Conservation (phyloP, 257 asterid species). For the Ajuga chamaepitys region DNA sequence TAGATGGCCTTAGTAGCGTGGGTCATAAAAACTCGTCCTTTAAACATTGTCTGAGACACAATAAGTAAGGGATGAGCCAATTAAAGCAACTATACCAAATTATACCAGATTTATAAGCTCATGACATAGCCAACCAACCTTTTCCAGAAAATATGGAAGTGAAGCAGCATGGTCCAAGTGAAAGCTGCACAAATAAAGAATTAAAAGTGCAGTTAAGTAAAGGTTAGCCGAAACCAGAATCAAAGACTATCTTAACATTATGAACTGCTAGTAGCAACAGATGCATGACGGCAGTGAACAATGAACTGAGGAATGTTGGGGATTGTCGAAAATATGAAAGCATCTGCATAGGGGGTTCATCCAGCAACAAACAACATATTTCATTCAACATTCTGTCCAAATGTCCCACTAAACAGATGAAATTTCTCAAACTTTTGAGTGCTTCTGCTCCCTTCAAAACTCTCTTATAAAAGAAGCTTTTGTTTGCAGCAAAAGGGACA, state of each 20-base stretch:
- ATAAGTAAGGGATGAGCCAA: constrained; percentile 15
- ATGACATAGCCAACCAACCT: constrained; percentile 40
- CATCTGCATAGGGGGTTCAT: not conserved
- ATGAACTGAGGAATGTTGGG: not conserved
- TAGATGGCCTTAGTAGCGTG: constrained; percentile 97
- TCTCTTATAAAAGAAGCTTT: not conserved
- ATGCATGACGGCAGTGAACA: not conserved
- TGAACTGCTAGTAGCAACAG: not conserved
- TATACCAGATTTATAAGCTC: constrained; percentile 9
- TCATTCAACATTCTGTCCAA: not conserved
- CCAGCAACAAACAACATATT: not conserved
- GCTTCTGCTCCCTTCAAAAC: not conserved
- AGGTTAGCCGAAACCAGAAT: not conserved
- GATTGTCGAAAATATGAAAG: not conserved
- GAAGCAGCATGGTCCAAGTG: constrained; percentile 99
- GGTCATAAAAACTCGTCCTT: constrained; percentile 93
- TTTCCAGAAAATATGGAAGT: constrained; percentile 92
- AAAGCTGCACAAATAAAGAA: constrained; percentile 51
- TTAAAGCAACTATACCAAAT: constrained; percentile 4
- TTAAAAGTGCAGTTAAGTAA: not conserved
- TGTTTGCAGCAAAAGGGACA: not conserved
- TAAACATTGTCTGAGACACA: constrained; percentile 68
- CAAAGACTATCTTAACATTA: not conserved
- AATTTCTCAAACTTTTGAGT: too few relatives aligned
- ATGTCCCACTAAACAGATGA: not conserved